These are phyloP conservation scores for Stromatinia cepivora DNA, from an alignment of 2,329 filamentous ascomycete genomes.

Conservation along the genomic window DNA sequence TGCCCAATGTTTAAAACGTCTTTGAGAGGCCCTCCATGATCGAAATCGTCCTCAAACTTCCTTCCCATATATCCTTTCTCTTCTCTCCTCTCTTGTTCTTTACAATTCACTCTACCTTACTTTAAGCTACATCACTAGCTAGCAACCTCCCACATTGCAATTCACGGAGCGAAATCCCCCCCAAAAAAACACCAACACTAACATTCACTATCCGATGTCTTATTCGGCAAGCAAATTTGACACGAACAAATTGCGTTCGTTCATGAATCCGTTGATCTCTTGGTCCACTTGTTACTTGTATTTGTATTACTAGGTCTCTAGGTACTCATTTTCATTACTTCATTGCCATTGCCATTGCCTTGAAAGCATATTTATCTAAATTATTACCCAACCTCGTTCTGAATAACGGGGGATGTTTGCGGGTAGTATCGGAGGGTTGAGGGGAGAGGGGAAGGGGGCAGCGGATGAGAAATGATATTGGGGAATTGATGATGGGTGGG, in stretches of 20 bases:
- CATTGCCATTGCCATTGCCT: neutral
- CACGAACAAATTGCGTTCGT: too few relatives aligned
- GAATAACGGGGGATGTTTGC: neutral
- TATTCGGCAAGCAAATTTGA: neutral
- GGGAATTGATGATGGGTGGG: neutral
- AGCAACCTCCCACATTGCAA: neutral
- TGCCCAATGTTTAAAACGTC: neutral
- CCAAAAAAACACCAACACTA: neutral
- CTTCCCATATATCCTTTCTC: neutral
- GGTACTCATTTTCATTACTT: neutral
- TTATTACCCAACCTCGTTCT: neutral
- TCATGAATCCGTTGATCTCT: neutral
- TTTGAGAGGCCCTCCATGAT: neutral
- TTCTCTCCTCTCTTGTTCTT: constrained; percentile 9
- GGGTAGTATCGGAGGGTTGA: too few relatives aligned
- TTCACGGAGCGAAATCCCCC: neutral
- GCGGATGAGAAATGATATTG: neutral
- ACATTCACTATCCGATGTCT: neutral
- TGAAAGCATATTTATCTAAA: neutral
- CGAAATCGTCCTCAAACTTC: neutral
- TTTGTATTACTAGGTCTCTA: constrained; percentile 4
- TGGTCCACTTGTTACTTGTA: constrained; percentile 1
- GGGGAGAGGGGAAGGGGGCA: neutral
- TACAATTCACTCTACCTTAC: neutral
- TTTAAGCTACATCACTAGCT: neutral